These are phyloP conservation scores for Malbranchea cinnamomea DNA, from an alignment of 2,329 filamentous ascomycete species.

Conservation along the genomic window DNA sequence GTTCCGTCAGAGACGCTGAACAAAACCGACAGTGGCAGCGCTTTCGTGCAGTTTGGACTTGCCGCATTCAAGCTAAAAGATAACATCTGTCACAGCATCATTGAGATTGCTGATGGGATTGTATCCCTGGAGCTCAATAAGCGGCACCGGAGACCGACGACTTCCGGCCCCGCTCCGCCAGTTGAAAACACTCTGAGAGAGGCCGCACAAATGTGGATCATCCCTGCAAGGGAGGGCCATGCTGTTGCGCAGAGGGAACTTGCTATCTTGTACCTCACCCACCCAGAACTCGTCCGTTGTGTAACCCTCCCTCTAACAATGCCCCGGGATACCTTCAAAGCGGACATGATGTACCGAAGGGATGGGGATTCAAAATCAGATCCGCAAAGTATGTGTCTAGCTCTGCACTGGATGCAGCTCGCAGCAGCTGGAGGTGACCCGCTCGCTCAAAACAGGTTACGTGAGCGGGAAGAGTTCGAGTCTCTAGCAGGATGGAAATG, in stretches of 20 bases:
- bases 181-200: slow-evolving; percentile 40
- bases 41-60: slow-evolving; percentile 80
- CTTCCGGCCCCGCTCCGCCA: slow-evolving; percentile 17
- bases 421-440: slow-evolving; percentile 76
- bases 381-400: slow-evolving; percentile 79
- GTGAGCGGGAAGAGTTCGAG: slow-evolving; percentile 52
- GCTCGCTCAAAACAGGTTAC: slow-evolving; percentile 66
- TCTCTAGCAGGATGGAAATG: slow-evolving; percentile 33
- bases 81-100: slow-evolving; percentile 71
- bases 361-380: slow-evolving; percentile 56
- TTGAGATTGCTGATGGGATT: slow-evolving; percentile 57
- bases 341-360: slow-evolving; percentile 57
- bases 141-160: slow-evolving; percentile 19
- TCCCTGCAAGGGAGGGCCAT: slow-evolving; percentile 84
- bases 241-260: slow-evolving; percentile 83
- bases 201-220: slow-evolving; percentile 77
- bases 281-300: slow-evolving; percentile 67
- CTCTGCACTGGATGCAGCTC: slow-evolving; percentile 93
- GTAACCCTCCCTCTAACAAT: slow-evolving; percentile 72
- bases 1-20: slow-evolving; percentile 43
- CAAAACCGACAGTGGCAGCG: slow-evolving; percentile 49
- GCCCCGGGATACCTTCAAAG: slow-evolving; percentile 80
- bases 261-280: slow-evolving; percentile 81
- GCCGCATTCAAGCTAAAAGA: slow-evolving; percentile 80
- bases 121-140: slow-evolving; percentile 39